Base-by-base conservation (phyloP, 2,329 filamentous ascomycete genomes). In the Colletotrichum cordylinicola region DNA sequence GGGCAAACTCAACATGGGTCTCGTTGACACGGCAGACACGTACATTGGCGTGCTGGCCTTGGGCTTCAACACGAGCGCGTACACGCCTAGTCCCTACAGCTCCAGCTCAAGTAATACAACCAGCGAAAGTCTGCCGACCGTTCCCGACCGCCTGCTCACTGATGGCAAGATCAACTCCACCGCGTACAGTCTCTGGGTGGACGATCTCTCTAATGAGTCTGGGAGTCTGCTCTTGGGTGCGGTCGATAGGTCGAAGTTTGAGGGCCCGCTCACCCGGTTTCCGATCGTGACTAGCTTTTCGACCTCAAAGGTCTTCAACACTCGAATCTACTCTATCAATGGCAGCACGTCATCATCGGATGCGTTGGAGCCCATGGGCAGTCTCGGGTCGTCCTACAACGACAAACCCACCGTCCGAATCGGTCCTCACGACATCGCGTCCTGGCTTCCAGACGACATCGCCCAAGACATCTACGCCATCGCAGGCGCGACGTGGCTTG, bases 121-220 rank as follows among this genome's bases (percentile, higher is more conserved):
- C 10, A 27, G 37, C 15, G 18, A 39, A 18, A 21, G 35, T 4
- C 21, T 91, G 90, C 85, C 87, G 8, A 91, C 94, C 80, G 86
- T 96, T 27, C 87, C 95, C 18, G 89, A 93, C 81, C 87, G 91
- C 78, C 87, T 96, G 81, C 87, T 91, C 27, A 82, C 89, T 27
- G 89, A 94, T 80, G 90, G 90, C 62, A 81, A 90, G 69, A 94
- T 95, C 81, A 87, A 88, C 69, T 88, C 88, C 39, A 90, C 91
- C 78, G 92, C 92, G 5, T 95, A 94, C 84, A 94, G 92, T 76
- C 83, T 96, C 24, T 95, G 93, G 86, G 86, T 91, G 62, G 86
- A 74, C 2, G 64, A 66, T 29, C 33, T 58, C n/a, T 52, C 61
- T 2, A 55, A n/a, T 13, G 35, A 55, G 48, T 62, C 70, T 3